Conservation (phyloP, 192 early-diverging fungal genomes). For the Backusella psychrophila region DNA sequence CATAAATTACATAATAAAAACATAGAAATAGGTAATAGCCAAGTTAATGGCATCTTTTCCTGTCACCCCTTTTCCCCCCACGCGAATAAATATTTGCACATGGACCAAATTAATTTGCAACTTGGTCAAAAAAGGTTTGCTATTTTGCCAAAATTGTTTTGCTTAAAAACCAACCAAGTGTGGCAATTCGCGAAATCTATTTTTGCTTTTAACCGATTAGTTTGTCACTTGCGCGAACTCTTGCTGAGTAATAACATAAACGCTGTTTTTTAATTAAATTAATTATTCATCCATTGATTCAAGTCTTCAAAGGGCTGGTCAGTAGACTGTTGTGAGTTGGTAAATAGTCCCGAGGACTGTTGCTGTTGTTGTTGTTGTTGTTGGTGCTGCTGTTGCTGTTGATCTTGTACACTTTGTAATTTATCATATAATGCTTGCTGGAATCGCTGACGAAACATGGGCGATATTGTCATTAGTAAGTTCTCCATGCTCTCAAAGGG, state of each 20-base stretch:
- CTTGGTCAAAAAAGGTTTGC: too few species aligned
- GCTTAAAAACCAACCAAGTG: too few species aligned
- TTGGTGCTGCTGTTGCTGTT: conserved; percentile 6
- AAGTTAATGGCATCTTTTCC: too few species aligned
- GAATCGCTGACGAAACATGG: conserved; percentile 36
- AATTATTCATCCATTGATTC: conserved; percentile 13
- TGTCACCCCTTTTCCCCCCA: too few species aligned
- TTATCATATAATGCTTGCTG: conserved; percentile 36
- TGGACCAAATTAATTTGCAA: too few species aligned
- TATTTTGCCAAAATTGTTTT: too few species aligned
- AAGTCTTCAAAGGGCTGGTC: conserved; percentile 9
- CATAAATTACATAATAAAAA: too few species aligned
- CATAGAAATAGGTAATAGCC: too few species aligned
- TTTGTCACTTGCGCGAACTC: too few species aligned
- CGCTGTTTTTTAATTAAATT: not conserved
- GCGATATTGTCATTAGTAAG: conserved; percentile 33
- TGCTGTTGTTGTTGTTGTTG: not conserved
- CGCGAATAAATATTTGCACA: too few species aligned
- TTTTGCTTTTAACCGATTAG: too few species aligned
- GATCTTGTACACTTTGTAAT: conserved; percentile 21
- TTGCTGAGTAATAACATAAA: not conserved
- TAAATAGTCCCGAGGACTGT: not conserved
- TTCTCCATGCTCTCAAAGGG: conserved; percentile 45
- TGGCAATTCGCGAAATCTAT: too few species aligned
- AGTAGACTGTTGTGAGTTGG: not conserved